Evolutionary conservation across 257 asterid species (phyloP).

Genomic region (Anisodus acutangulus): DNA sequence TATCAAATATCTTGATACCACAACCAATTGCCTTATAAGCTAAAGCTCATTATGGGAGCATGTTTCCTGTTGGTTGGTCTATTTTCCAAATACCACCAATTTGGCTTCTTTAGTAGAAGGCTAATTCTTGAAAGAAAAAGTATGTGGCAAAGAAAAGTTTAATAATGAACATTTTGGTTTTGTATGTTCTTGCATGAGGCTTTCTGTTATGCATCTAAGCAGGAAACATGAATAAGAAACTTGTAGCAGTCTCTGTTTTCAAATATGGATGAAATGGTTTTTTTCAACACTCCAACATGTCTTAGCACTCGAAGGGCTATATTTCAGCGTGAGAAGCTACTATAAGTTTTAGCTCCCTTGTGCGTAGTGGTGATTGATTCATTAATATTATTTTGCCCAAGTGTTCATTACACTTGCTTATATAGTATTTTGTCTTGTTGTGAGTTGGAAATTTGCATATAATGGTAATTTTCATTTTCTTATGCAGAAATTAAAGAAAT

Average conservation of each 20-base stretch:
- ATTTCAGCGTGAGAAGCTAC: neutral
- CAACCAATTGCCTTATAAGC: neutral
- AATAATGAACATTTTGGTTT: neutral
- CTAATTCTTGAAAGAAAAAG: neutral
- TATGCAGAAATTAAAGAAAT: constrained; percentile 48
- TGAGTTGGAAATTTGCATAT: neutral
- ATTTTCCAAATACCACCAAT: neutral
- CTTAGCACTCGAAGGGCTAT: neutral
- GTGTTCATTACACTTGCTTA: neutral
- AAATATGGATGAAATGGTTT: neutral
- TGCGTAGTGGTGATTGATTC: neutral
- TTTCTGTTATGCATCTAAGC: constrained; percentile 20
- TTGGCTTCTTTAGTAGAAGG: neutral
- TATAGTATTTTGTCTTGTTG: neutral
- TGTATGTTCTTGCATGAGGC: neutral
- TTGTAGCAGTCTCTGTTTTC: neutral
- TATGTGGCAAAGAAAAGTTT: neutral
- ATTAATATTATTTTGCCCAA: neutral
- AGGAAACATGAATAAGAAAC: neutral
- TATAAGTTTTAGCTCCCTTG: neutral
- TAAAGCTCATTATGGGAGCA: constrained; percentile 17
- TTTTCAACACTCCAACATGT: neutral
- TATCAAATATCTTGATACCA: neutral
- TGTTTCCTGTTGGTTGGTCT: neutral
- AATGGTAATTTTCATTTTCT: neutral